Conservation (phyloP, 2,329 filamentous ascomycete species). For the Colletotrichum sp. region DNA sequence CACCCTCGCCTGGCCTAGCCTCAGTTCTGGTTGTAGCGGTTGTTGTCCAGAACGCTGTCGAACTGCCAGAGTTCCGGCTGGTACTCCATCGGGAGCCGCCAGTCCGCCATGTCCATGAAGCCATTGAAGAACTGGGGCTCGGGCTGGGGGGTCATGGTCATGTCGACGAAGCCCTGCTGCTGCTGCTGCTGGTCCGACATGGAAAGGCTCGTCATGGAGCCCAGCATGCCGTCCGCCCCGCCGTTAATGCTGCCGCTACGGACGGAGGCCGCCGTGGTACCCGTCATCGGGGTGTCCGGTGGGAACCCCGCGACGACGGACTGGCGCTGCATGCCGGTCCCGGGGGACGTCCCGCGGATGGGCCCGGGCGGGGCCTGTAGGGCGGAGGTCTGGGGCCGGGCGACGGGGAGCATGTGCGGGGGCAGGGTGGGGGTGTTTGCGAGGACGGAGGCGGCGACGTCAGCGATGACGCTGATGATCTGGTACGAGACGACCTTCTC, state of each 20-base stretch:
- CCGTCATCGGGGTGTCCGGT: neutral
- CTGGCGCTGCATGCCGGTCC: neutral
- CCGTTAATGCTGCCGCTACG: neutral
- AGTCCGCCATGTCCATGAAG: conserved; percentile 9
- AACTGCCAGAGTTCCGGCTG: conserved; percentile 15
- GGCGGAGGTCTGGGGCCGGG: neutral
- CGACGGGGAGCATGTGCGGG: conserved; percentile 9
- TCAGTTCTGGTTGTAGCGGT: neutral
- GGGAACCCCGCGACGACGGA: neutral
- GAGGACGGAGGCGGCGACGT: conserved; percentile 10
- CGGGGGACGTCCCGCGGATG: neutral
- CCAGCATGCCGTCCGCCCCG: neutral
- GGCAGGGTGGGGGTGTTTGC: conserved; percentile 14
- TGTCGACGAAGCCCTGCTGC: neutral
- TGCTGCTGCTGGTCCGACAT: conserved; percentile 3
- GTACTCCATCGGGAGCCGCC: conserved; percentile 15
- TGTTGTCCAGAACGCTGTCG: neutral
- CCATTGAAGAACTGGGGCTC: neutral
- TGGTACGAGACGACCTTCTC: conserved; percentile 1
- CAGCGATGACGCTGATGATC: conserved; percentile 4
- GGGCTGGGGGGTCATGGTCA: neutral
- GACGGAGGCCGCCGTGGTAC: neutral
- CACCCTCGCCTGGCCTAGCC: neutral
- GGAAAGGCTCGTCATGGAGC: conserved; percentile 1
- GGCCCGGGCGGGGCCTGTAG: neutral